These are phyloP conservation scores for Mycena amicta DNA, from an alignment of 768 basidiomycete species.

Conservation along the genomic window DNA sequence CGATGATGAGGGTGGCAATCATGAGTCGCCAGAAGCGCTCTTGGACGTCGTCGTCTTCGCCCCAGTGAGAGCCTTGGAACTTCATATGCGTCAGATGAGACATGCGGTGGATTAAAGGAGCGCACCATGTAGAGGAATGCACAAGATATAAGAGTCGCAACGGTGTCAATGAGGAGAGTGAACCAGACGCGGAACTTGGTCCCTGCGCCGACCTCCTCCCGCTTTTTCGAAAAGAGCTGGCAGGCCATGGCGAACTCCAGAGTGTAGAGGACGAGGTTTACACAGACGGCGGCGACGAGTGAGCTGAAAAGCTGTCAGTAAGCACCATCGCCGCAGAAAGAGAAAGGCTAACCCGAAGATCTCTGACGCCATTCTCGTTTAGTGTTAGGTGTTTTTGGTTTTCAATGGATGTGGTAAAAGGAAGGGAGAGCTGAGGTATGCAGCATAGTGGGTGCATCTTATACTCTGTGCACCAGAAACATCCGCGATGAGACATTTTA, in stretches of 20 bases:
- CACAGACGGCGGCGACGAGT: constrained; percentile 5
- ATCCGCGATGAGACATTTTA: constrained; percentile 4
- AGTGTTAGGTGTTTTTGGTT: background rate
- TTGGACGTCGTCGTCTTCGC: constrained; percentile 13
- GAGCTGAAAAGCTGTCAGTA: constrained; percentile 1
- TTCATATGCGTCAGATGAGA: background rate
- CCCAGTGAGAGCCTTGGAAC: constrained; percentile 18
- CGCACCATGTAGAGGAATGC: constrained; percentile 17
- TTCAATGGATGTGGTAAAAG: background rate
- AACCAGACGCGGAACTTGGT: constrained; percentile 8
- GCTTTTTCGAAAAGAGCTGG: background rate
- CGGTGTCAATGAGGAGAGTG: constrained; percentile 12
- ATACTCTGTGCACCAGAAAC: background rate
- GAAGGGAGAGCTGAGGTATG: background rate
- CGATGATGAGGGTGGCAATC: constrained; percentile 5
- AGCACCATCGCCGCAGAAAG: background rate
- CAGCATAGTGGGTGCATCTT: background rate
- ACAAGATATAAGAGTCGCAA: constrained; percentile 1
- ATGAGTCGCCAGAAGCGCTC: constrained; percentile 4
- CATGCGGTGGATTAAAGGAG: background rate
- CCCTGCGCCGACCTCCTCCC: background rate
- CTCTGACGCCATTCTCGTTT: constrained; percentile 8
- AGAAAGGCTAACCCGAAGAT: constrained; percentile 1
- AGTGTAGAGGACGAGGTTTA: constrained; percentile 12
- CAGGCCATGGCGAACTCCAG: constrained; percentile 16